These are phyloP conservation scores for Chrysanthemum makinoi DNA, from an alignment of 129 eudicot species.

Conservation along the genomic window DNA sequence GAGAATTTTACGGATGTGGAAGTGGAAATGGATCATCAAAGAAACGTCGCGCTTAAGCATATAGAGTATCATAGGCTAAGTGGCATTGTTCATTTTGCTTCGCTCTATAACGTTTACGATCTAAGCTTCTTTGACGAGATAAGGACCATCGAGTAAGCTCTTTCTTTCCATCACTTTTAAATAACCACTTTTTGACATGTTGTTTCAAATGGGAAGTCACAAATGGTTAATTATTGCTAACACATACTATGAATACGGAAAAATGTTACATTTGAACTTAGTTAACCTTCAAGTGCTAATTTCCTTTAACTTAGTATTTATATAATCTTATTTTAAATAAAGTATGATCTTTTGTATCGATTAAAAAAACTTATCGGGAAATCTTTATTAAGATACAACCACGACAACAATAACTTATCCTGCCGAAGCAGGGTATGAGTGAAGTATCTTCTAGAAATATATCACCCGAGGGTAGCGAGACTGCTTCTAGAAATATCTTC, in stretches of 20 bases:
- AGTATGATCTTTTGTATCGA: no score
- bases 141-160: constrained; percentile 76
- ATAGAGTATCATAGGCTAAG: constrained; percentile 86
- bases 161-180: constrained; percentile 12
- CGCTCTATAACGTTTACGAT: constrained; percentile 80
- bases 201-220: not conserved
- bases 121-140: constrained; percentile 92
- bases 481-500: no score
- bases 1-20: constrained; percentile 69
- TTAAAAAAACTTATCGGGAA: no score
- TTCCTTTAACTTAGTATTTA: not conserved
- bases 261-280: no score
- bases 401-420: no score
- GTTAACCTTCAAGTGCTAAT: not conserved
- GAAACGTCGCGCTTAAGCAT: constrained; percentile 83
- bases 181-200: not conserved
- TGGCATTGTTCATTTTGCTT: constrained; percentile 92
- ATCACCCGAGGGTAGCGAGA: no score
- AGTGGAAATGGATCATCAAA: constrained; percentile 81
- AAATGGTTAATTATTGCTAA: not conserved
- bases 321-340: not conserved
- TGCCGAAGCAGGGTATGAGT: no score
- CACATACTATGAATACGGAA: not conserved
- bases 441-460: no score
- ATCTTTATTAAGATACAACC: no score